Base-by-base conservation (phyloP, 1,139 yeast genomes). In the Pichia sp. region DNA sequence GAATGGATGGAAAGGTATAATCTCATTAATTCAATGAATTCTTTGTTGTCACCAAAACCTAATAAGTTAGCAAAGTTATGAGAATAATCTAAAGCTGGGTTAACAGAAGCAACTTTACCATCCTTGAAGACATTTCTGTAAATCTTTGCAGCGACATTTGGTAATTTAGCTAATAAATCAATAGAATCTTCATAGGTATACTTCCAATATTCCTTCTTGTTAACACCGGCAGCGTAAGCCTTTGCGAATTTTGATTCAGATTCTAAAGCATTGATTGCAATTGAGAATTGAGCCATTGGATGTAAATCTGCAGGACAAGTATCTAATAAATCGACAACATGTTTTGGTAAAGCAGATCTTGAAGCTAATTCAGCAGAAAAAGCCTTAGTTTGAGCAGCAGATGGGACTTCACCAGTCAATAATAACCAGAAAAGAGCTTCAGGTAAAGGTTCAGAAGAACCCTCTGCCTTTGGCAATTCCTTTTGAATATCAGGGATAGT, bases 221-320 rank as follows among this genome's bases (percentile, higher is more conserved):
- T 78, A 60, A 84, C 89, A 68, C 97, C 97, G 56, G 78, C 69
- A 63, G 92, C 95, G 68, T 89, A 89, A 55, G 95, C 94, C 73
- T 82, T 80, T 58, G 96, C 95, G 69, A 89, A 89, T 66, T 78
- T 81, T 46, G 96, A 87, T 71, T 85, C 94, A 56, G 88, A 80
- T 76, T 88, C 95, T 68, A 89, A 79, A 54, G 96, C 94, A 52
- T 92, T 85, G 48, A 89, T 83, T 47, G 96, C 96, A 68, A 89
- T 87, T 57, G 95, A 84, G 69, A 89, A 83, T 72, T 89, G 97
- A 50, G 97, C 94, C 97, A 89, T 89, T 70, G 97, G 97, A 72
- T 89, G 97, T 70, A 89, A 79, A 67, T 82, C 80, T 45, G 83
- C 72, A 58, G 97, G 97, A 61, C 90, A 79, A 61, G 82, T 74